Evolutionary conservation across 208 protist species (phyloP).

Genomic region (Leishmania guyanensis): DNA sequence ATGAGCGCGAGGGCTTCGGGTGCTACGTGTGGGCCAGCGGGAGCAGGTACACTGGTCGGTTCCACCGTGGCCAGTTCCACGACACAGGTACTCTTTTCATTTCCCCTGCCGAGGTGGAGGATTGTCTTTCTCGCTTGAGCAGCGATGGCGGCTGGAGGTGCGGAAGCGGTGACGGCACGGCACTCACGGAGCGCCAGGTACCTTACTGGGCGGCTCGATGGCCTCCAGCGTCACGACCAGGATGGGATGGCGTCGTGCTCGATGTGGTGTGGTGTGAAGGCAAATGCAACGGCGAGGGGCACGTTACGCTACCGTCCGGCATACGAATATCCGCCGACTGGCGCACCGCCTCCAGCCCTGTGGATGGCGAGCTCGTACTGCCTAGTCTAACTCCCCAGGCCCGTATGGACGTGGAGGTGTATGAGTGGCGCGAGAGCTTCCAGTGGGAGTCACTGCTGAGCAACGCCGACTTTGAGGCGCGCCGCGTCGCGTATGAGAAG

Average conservation of each 20-base stretch:
- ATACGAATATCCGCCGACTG: constrained; percentile 69
- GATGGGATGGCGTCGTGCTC: constrained; percentile 49
- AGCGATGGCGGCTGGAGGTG: constrained; percentile 20
- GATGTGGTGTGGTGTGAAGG: constrained; percentile 74
- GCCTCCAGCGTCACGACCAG: constrained; percentile 19
- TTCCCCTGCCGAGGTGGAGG: constrained; percentile 21
- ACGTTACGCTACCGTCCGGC: constrained; percentile 64
- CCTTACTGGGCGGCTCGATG: constrained; percentile 8
- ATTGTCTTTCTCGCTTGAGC: constrained; percentile 32
- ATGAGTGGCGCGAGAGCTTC: constrained; percentile 70
- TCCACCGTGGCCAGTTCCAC: constrained; percentile 59
- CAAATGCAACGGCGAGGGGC: constrained; percentile 60
- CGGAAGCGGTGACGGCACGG: background rate
- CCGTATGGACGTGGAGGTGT: constrained; percentile 22
- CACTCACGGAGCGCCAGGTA: background rate
- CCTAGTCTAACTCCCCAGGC: constrained; percentile 19
- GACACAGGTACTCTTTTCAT: constrained; percentile 72
- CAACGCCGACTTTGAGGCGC: constrained; percentile 29
- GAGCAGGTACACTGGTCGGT: constrained; percentile 76
- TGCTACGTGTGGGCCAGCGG: constrained; percentile 60
- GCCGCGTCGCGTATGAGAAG: constrained; percentile 5
- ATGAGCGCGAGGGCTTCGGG: constrained; percentile 73
- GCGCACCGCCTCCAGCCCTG: constrained; percentile 44
- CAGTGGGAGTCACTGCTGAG: constrained; percentile 80
- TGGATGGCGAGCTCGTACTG: constrained; percentile 54